Conservation (phyloP, 768 basidiomycete species). For the Leccinum subgranulosum region DNA sequence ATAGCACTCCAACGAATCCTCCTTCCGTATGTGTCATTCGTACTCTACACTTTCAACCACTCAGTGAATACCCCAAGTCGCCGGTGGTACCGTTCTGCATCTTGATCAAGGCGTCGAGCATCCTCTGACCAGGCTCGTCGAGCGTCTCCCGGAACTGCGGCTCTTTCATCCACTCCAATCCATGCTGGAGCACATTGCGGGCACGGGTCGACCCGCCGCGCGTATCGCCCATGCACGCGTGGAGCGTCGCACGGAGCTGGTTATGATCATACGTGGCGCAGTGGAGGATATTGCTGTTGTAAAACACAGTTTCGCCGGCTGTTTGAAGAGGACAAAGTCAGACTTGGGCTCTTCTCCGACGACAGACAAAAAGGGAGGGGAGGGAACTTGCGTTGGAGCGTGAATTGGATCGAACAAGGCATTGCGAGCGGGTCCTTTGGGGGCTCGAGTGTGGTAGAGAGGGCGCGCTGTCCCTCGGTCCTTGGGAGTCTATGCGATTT, state of each 20-base stretch:
- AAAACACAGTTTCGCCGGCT: constrained; percentile 76
- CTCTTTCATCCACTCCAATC: constrained; percentile 65
- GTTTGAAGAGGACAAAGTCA: background rate
- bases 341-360: background rate
- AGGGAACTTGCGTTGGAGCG: constrained; percentile 47
- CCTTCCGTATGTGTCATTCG: background rate
- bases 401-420: constrained; percentile 61
- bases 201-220: constrained; percentile 62
- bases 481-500: constrained; percentile 59
- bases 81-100: constrained; percentile 44
- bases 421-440: constrained; percentile 61
- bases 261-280: constrained; percentile 59
- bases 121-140: constrained; percentile 43
- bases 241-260: constrained; percentile 59
- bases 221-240: constrained; percentile 62
- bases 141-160: constrained; percentile 45
- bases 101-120: constrained; percentile 56
- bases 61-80: constrained; percentile 54
- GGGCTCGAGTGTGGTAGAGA: constrained; percentile 48
- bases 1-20: background rate
- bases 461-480: constrained; percentile 53
- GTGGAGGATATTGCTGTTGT: constrained; percentile 77
- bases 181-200: constrained; percentile 74
- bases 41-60: constrained; percentile 19
- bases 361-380: background rate